phyloP scores from a whole-genome alignment of 148 eudicot genomes.

The Agrostemma githago region DNA sequence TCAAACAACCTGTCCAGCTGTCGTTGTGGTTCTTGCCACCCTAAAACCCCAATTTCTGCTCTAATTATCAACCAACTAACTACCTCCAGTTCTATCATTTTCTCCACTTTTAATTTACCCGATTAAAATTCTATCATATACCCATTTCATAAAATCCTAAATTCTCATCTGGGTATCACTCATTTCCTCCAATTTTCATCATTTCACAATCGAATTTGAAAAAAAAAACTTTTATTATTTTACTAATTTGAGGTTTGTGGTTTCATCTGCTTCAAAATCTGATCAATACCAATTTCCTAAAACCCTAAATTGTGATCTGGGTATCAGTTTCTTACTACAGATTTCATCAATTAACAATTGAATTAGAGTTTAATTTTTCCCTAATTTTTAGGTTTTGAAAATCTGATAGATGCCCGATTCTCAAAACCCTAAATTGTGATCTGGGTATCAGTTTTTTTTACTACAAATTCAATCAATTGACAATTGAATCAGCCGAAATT shows the following conservation, averaged over 20 bases:
- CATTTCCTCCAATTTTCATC: background rate
- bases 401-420: no score
- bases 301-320: background rate
- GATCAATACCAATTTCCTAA: background rate
- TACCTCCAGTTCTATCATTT: background rate
- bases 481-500: background rate
- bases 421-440: background rate
- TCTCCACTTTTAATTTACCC: no score
- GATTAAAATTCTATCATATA: background rate
- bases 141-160: constrained; percentile 14
- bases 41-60: background rate
- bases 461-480: no score
- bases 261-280: no score
- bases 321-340: background rate
- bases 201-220: no score
- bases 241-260: no score
- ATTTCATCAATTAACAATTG: no score
- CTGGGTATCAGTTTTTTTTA: background rate
- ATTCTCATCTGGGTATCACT: constrained; percentile 6
- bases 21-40: background rate
- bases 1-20: background rate
- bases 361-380: no score
- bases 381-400: no score
- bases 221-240: no score
- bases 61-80: background rate